phyloP scores from a whole-genome alignment of 345 rosid species.

The Eucalyptus grandis region DNA sequence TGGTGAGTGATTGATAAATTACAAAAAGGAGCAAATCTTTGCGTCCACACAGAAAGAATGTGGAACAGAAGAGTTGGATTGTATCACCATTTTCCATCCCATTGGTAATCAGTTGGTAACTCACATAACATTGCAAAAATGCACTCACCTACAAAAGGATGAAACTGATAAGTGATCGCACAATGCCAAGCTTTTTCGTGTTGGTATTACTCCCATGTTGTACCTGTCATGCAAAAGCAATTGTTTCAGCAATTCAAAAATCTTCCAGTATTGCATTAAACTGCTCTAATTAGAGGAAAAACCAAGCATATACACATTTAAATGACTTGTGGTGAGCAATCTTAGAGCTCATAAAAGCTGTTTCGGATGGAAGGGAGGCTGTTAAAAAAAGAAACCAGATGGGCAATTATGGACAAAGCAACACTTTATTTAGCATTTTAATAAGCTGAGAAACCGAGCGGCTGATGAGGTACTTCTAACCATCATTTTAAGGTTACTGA shows the following conservation, averaged over 20 bases:
- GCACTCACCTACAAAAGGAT: slow-evolving; percentile 68
- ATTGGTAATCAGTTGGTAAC: not conserved
- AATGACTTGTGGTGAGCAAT: not conserved
- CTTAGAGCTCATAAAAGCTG: not conserved
- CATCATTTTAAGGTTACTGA: not conserved
- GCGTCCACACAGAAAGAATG: not conserved
- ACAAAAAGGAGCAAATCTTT: not conserved
- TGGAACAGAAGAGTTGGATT: not conserved
- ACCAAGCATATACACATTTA: not conserved
- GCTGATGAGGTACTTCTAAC: not conserved
- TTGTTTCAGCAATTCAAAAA: not conserved
- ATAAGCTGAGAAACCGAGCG: not conserved
- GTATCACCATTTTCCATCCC: not conserved
- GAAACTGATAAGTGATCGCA: slow-evolving; percentile 68
- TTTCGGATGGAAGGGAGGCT: not conserved
- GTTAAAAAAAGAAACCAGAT: not conserved
- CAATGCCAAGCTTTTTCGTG: slow-evolving; percentile 79
- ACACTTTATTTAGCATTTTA: not conserved
- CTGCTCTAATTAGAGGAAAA: not conserved
- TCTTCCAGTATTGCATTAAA: not conserved
- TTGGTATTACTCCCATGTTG: slow-evolving; percentile 86
- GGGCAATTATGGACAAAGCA: not conserved
- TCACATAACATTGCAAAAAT: not conserved
- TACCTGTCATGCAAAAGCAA: slow-evolving; percentile 41
- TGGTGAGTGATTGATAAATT: not conserved